Conservation (phyloP, 192 early-diverging fungal genomes). For the Radiomyces spectabilis region DNA sequence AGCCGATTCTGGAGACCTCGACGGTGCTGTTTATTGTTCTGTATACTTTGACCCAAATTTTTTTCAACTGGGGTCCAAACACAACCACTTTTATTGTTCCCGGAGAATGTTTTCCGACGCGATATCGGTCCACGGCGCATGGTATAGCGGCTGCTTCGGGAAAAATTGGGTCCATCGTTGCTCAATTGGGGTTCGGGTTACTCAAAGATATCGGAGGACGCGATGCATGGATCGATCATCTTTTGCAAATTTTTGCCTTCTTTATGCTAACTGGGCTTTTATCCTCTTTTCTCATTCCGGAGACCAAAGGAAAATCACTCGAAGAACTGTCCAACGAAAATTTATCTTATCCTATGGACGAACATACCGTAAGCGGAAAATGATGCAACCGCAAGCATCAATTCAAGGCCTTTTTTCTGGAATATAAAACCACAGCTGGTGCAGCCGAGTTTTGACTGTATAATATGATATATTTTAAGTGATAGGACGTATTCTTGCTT, state of each 20-base stretch:
- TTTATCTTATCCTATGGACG: no score
- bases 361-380: no score
- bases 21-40: conserved; percentile 53
- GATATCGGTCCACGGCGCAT: conserved; percentile 72
- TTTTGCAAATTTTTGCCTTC: conserved; percentile 66
- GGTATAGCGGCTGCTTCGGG: conserved; percentile 77
- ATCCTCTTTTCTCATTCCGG: conserved; percentile 61
- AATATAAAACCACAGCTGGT: no score
- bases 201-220: conserved; percentile 65
- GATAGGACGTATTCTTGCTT: no score
- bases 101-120: conserved; percentile 76
- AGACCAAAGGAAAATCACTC: conserved; percentile 70
- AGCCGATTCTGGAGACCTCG: conserved; percentile 53
- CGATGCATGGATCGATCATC: conserved; percentile 49
- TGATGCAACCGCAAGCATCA: no score
- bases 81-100: conserved; percentile 83
- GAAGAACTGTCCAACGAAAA: conserved; percentile 59
- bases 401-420: no score
- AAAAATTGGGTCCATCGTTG: conserved; percentile 71
- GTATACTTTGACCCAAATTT: conserved; percentile 61
- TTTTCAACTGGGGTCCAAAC: conserved; percentile 97
- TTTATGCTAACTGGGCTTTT: conserved; percentile 70
- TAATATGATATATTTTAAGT: no score
- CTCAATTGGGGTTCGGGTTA: conserved; percentile 62
- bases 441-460: no score